These are phyloP conservation scores for Drechslerella coelobrocha DNA, from an alignment of 2,329 filamentous ascomycete species.

Conservation along the genomic window DNA sequence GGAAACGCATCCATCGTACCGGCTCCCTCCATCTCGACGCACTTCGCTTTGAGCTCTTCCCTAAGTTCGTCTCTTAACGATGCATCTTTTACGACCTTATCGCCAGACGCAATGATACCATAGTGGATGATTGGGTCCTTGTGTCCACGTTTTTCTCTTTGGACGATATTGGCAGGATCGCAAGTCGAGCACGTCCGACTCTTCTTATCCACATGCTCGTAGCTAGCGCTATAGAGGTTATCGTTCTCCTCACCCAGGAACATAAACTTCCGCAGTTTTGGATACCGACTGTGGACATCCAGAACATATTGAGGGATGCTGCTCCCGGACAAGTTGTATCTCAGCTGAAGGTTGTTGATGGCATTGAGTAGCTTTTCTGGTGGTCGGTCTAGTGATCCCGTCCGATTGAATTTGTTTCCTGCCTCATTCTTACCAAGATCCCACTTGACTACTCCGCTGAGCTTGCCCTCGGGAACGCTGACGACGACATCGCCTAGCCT, in stretches of 20 bases:
- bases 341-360: not conserved
- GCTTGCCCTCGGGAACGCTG: constrained; percentile 1
- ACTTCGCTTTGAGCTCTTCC: constrained; percentile 5
- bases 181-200: not conserved
- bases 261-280: not conserved
- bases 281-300: not conserved
- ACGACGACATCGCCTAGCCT: constrained; percentile 27
- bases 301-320: not conserved
- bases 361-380: constrained; percentile 2
- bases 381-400: not conserved
- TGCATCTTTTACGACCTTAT: constrained; percentile 14
- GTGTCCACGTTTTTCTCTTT: not conserved
- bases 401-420: constrained; percentile 5
- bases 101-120: constrained; percentile 14
- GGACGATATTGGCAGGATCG: not conserved
- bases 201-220: not conserved
- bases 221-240: not conserved
- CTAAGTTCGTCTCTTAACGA: not conserved
- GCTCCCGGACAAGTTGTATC: not conserved
- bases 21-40: constrained; percentile 16
- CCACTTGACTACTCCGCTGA: constrained; percentile 16
- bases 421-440: constrained; percentile 1
- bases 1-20: not conserved
- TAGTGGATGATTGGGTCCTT: constrained; percentile 10
- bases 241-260: not conserved